A percentile compares a stretch with the other conserved stretches of the same genome.
phyloP scores from a whole-genome alignment of 2,329 filamentous ascomycete genomes.

The Fonsecaea multimorphosa region DNA sequence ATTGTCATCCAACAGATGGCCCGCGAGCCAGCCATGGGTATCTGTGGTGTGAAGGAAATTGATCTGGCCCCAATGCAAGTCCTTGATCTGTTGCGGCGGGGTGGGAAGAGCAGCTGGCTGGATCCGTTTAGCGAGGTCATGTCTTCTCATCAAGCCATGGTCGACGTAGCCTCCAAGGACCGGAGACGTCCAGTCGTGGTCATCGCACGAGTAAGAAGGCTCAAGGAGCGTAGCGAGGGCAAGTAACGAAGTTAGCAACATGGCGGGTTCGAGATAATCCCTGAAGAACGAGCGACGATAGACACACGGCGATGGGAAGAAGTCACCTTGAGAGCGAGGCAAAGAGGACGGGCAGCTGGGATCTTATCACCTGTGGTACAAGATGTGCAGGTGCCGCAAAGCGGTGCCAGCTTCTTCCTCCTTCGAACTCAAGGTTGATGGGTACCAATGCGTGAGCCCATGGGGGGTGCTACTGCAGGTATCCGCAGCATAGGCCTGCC shows the following conservation, averaged over 20 bases:
- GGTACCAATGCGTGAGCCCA: not conserved
- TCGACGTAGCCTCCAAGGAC: slow-evolving; percentile 36
- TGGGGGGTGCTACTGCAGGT: slow-evolving; percentile 9
- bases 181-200: slow-evolving; percentile 39
- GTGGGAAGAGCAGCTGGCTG: slow-evolving; percentile 34
- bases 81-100: slow-evolving; percentile 36
- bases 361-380: slow-evolving; percentile 5
- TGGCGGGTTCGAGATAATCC: slow-evolving; percentile 8
- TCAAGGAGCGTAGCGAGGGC: slow-evolving; percentile 16
- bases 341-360: not conserved
- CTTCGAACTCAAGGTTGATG: not conserved
- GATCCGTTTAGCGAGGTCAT: slow-evolving; percentile 37
- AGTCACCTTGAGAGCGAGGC: not conserved
- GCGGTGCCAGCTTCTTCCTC: slow-evolving; percentile 10
- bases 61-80: slow-evolving; percentile 66
- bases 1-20: slow-evolving; percentile 90
- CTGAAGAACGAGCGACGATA: not conserved
- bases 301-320: not conserved
- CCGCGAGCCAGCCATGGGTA: slow-evolving; percentile 93
- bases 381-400: slow-evolving; percentile 4
- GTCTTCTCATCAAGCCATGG: slow-evolving; percentile 36
- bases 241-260: slow-evolving; percentile 28
- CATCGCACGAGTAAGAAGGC: slow-evolving; percentile 28
- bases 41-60: slow-evolving; percentile 83
- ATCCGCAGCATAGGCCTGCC: slow-evolving; percentile 17